Evolutionary conservation across 2,329 filamentous ascomycete species (phyloP), one percentile per base, ranked within the genome.

Genomic region (Calonectria hawksworthii): DNA sequence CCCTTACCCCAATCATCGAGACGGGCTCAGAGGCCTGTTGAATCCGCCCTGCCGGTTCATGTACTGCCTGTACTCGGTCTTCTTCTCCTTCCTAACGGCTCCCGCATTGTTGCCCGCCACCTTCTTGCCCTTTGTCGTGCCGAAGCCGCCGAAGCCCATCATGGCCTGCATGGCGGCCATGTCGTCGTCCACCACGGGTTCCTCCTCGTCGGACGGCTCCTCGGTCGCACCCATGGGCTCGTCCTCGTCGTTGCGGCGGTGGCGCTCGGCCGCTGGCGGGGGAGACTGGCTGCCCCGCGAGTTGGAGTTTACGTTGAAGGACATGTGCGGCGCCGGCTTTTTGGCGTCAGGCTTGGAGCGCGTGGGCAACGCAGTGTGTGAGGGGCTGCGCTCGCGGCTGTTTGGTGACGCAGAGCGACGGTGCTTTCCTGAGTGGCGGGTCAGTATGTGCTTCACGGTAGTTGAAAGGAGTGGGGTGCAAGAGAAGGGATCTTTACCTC

Each of bases 1-100:
- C 8, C 8, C 50, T 18, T n/a, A 18, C 30, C 21, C 32, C 52
- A 3, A 73, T 79, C 72, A 88, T 65, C 88, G 80, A 26, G 84
- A 83, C 26, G 92, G 92, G 84, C 93, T 94, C 68, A 96, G 86
- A 59, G 94, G 94, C 80, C 94, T 87, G 83, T 96, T 97, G 88
- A 97, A 97, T 8, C 94, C 94, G 71, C 94, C 94, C 67, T 92
- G 89, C 72, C 94, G 91, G 83, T 97, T 97, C 92, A 99, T 99
- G 86, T 99, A 99, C 90, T 99, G 97, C 80, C 97, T 91, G 83
- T 98, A 99, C 88, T 98, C 92, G 18, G 93, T 94, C 91, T 95
- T 96, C 92, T 98, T 98, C 87, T 97, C 95, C 89, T 97, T 98
- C 79, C 93, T 89, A 68, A 98, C 92, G 0, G 89, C 95, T 70